Percentiles rank a stretch among this genome's conserved stretches.
Conservation (phyloP, 352 stramenopile genomes). For the Pythium guiyangense region DNA sequence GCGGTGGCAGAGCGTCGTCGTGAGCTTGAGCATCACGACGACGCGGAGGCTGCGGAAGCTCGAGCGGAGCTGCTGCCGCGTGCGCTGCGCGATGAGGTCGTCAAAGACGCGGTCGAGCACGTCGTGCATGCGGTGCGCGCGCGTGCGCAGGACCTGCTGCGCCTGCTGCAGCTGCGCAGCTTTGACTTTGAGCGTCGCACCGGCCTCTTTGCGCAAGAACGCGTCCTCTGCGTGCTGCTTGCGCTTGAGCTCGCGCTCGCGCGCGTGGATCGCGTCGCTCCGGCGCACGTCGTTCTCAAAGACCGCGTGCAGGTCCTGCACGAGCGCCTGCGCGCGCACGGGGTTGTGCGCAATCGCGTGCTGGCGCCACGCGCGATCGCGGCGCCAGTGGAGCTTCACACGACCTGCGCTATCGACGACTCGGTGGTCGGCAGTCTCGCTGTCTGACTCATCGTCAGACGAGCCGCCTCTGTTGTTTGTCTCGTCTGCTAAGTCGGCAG, state of each 20-base stretch:
- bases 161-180: constrained; percentile 37
- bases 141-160: constrained; percentile 42
- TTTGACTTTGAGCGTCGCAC: constrained; percentile 42
- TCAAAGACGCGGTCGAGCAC: constrained; percentile 59
- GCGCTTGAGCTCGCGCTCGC: constrained; percentile 31
- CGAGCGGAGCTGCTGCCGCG: constrained; percentile 33
- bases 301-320: constrained; percentile 28
- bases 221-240: constrained; percentile 34
- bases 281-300: constrained; percentile 26
- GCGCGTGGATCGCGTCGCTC: constrained; percentile 25
- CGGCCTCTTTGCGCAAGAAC: constrained; percentile 43
- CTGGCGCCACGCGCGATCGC: constrained; percentile 45
- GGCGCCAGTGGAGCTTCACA: constrained; percentile 34
- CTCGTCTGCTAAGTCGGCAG: background rate
- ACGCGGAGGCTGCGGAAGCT: constrained; percentile 54
- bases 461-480: background rate
- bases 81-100: constrained; percentile 38
- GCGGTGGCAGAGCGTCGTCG: constrained; percentile 31
- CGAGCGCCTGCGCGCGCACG: constrained; percentile 23
- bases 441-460: background rate
- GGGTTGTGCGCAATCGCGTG: constrained; percentile 37
- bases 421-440: no score
- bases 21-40: constrained; percentile 45
- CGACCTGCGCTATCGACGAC: constrained; percentile 7
- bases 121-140: constrained; percentile 51